Evolutionary conservation across 2,329 filamentous ascomycete species (phyloP).

Genomic region (Tolypocladium cylindrosporum): DNA sequence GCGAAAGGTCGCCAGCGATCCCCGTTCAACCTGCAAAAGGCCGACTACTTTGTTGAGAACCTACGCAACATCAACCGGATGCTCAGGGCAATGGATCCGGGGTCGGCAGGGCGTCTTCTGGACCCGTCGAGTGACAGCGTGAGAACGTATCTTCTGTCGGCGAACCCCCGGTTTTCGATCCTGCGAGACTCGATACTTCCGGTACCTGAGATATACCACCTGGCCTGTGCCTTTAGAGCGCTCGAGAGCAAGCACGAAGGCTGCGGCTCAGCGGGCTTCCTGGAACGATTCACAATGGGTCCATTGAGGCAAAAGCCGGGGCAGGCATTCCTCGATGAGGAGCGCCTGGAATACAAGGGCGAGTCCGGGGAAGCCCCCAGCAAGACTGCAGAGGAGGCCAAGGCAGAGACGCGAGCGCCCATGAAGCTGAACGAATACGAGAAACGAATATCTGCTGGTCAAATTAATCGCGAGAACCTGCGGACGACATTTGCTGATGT

Average conservation of each 20-base stretch:
- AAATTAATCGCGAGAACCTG: conserved; percentile 74
- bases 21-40: conserved; percentile 17
- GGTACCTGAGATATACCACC: conserved; percentile 27
- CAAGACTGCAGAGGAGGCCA: conserved; percentile 18
- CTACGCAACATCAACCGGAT: conserved; percentile 36
- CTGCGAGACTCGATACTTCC: conserved; percentile 26
- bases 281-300: conserved; percentile 21
- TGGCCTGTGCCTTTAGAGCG: conserved; percentile 22
- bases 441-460: conserved; percentile 68
- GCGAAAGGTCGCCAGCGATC: not conserved
- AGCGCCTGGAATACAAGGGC: conserved; percentile 12
- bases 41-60: conserved; percentile 35
- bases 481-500: conserved; percentile 82
- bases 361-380: conserved; percentile 14
- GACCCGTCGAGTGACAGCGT: conserved; percentile 14
- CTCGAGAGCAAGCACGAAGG: conserved; percentile 11
- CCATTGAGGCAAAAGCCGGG: conserved; percentile 20
- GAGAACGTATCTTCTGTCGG: conserved; percentile 15
- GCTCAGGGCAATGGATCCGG: conserved; percentile 27
- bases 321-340: conserved; percentile 19
- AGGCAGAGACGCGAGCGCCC: conserved; percentile 12
- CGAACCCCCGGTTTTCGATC: conserved; percentile 15
- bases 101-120: not conserved
- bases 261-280: conserved; percentile 14
- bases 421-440: conserved; percentile 63